A percentile compares a stretch with the other conserved stretches of the same genome.
phyloP scores from a whole-genome alignment of 1,284 basidiomycete species.

The Boletus semigastroideus region DNA sequence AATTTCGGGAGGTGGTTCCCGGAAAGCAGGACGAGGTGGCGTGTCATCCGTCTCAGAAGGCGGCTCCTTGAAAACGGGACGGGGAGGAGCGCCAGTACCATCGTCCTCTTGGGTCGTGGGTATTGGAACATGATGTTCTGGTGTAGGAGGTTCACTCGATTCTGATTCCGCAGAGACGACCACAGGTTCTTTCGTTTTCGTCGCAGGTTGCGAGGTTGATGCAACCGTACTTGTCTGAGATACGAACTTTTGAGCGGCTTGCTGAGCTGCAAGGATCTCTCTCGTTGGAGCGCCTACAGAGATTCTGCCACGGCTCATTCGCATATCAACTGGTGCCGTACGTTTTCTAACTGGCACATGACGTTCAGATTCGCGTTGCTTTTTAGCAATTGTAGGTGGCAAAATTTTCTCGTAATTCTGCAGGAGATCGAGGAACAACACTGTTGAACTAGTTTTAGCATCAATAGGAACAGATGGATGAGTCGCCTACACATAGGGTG shows the following conservation, averaged over 20 bases:
- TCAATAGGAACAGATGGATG: neutral
- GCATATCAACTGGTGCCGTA: conserved; percentile 87
- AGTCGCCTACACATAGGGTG: conserved; percentile 66
- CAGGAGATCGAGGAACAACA: conserved; percentile 83
- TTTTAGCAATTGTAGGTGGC: conserved; percentile 78
- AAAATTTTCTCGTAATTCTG: conserved; percentile 75
- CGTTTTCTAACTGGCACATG: conserved; percentile 81
- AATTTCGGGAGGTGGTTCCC: conserved; percentile 39
- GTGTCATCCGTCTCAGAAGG: conserved; percentile 35
- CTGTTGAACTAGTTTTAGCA: conserved; percentile 32
- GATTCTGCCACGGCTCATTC: conserved; percentile 69
- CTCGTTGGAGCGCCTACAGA: conserved; percentile 76
- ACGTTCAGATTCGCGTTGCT: conserved; percentile 83
- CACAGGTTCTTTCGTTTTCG: conserved; percentile 9
- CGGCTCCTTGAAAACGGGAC: conserved; percentile 33
- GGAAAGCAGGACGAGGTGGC: conserved; percentile 39
- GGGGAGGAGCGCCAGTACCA: conserved; percentile 30
- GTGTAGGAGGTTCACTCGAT: neutral
- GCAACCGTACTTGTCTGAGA: conserved; percentile 22
- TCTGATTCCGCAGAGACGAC: conserved; percentile 12
- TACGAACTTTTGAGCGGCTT: conserved; percentile 54
- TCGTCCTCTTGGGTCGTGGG: conserved; percentile 22
- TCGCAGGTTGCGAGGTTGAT: neutral
- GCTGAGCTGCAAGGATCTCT: conserved; percentile 78
- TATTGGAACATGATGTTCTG: conserved; percentile 5